Base-by-base conservation (phyloP, 208 protist species). In the Acanthamoeba lenticulata region DNA sequence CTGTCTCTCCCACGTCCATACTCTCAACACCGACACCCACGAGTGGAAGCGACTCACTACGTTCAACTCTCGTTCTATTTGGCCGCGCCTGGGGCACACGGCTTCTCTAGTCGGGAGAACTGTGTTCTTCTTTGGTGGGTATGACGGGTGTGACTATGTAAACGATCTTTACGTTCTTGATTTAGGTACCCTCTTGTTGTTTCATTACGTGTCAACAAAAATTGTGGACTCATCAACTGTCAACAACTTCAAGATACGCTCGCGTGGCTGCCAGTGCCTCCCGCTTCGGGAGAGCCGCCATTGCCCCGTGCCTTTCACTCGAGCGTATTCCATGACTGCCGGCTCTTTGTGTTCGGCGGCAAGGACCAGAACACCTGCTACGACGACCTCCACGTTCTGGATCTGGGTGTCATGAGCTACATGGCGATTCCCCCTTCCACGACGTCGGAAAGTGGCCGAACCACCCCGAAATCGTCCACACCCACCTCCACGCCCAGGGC, bases 121-220 rank as follows among this genome's bases (percentile, higher is more conserved):
- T 21, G 0, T 89, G 1, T 89, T 89, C 24, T 38, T 89, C 44
- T 89, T 89, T 21, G 79, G 79, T 38, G 79, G 79, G 6, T 42
- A 40, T 42, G 79, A 89, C 44, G 79, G 79, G 11, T 89, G 79
- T 15, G 45, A 62, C 45, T 89, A 89, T 42, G 49, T 62, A 0
- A 89, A 89, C 29, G 79, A 89, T 38, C 1, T 89, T 27, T 19
- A 60, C 49, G 38, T 89, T 6, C 79, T 89, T 40, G 38, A 89
- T 7, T 1, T 89, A 0, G 79, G 79, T 89, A 62, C 40, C 74
- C 19, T 5, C 42, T 42, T 38, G 21, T 38, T 5, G 5, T 0
- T 60, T 60, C 77, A 55, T 21, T 88, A 1, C 45, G 27, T 60
- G 11, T 17, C 67, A 60, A 27, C 52, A n/a, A n/a, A 60, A 60